Conservation (phyloP, 192 early-diverging fungal species). For the Oehlia diaphana region DNA sequence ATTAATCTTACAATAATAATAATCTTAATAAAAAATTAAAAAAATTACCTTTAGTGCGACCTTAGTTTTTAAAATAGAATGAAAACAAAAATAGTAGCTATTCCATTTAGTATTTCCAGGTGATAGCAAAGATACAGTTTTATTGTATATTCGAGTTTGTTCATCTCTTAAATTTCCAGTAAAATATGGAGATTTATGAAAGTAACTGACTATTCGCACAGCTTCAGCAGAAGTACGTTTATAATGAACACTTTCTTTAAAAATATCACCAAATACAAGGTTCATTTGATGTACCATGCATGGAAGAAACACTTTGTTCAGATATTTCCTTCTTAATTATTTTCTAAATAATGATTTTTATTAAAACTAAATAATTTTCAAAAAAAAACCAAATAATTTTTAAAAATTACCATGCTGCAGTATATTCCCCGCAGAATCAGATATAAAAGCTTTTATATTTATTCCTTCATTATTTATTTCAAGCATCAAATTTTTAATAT, state of each 20-base stretch:
- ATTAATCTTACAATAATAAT: background rate
- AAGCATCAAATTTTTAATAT: background rate
- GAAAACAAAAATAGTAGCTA: background rate
- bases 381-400: no score
- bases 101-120: background rate
- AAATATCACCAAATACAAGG: constrained; percentile 13
- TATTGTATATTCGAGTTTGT: background rate
- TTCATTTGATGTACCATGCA: constrained; percentile 16
- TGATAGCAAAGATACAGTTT: background rate
- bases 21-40: background rate
- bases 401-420: background rate
- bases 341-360: background rate
- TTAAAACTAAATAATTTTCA: no score
- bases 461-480: constrained; percentile 3
- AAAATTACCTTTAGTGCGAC: background rate
- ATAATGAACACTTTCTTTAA: background rate
- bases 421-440: constrained; percentile 12
- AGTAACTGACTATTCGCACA: constrained; percentile 4
- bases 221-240: background rate
- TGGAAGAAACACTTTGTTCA: background rate
- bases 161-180: background rate
- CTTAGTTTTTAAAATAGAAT: constrained; percentile 1
- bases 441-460: constrained; percentile 11
- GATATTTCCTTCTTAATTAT: background rate
- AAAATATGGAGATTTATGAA: constrained; percentile 6